Base-by-base conservation (phyloP, 495 filamentous ascomycete genomes). In the Achaetomiella virescens region DNA sequence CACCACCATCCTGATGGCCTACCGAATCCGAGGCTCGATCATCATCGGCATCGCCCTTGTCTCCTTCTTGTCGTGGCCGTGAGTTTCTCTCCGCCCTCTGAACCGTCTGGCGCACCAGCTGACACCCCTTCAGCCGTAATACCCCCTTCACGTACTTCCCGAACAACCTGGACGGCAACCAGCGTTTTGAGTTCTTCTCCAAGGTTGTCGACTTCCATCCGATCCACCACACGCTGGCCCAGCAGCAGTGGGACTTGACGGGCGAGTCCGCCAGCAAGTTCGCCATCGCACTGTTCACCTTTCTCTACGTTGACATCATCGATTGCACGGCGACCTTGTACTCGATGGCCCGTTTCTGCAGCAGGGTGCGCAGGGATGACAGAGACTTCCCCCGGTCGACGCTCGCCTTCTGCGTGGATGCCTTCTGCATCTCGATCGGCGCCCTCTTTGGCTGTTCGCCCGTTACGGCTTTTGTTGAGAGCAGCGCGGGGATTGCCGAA, bases 291-390 rank as follows among this genome's bases (percentile, higher is more conserved):
- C 81, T 91, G 38, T 83, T 93, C 61, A 91, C 89, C 14, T 91
- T 93, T 66, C 79, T 91, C 56, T 91, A 93, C 61, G 89, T 93
- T 50, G 89, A 93, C 69, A 90, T 91, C 51, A 79, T 84, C 49
- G 81, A 84, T 58, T 78, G 76, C 60, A 83, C 81, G 6, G 81
- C 81, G 33, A 84, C 81, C 5, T 66, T 84, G 45, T 91, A 91
- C 72, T 88, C 87, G 22, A 90, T 93, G 87, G 89, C 88, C 6
- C 82, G 84, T 14, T 91, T 91, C 62, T 81, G 79, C 48, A 82
- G 83, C 21, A 80, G 83, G 42, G 79, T 86, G 58, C 81, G 85
- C 17, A 67, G 67, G 6, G 67, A 67, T 7, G 66, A 75, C 18
- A 67, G 70, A 21, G 88, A 91, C 61, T 93, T 93, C 55, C 87